Evolutionary conservation across 1,284 basidiomycete species (phyloP), one percentile per base, ranked within the genome.

Genomic region (Naganishia sp.): DNA sequence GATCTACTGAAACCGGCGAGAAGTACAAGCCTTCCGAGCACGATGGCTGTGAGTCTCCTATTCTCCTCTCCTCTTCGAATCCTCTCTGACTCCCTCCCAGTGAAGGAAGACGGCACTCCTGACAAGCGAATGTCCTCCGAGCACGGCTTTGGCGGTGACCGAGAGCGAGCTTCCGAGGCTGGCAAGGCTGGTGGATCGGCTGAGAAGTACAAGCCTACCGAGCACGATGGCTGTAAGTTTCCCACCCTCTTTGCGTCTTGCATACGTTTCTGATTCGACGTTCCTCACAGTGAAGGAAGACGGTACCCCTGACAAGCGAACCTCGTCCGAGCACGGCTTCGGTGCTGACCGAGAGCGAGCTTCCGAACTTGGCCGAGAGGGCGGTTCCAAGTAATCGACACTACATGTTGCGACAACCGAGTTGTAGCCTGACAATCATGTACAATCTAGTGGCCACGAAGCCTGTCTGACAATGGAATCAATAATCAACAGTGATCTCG

Each of bases 91-190:
- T 55, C 36, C 21, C 39, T 15, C n/a, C 36, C 69, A 21, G 44
- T 73, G 42, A 74, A 72, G 65, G 70, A 75, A 67, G 73, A 75
- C 70, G 76, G 76, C 43, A 71, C 72, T 44, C 76, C 75, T 48
- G 75, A 79, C 72, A 77, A 77, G 74, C 70, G 77, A 55, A 68
- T 76, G 49, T 76, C 74, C 64, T 74, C 73, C 53, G 77, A 79
- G 71, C 77, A 79, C 72, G 77, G 77, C 55, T 78, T 78, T 68
- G 75, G 75, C 39, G 75, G 75, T 54, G 72, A 76, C 55, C 70
- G 64, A 39, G 73, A 77, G 68, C 53, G 63, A 48, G 75, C 75
- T 16, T 68, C 67, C n/a, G 72, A 72, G 50, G 72, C 70, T 28
- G 75, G 75, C n/a, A 66, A 73, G 71, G 74, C 75, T 65, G 75